Evolutionary conservation across 768 basidiomycete species (phyloP).

Genomic region (Pisolithus orientalis): DNA sequence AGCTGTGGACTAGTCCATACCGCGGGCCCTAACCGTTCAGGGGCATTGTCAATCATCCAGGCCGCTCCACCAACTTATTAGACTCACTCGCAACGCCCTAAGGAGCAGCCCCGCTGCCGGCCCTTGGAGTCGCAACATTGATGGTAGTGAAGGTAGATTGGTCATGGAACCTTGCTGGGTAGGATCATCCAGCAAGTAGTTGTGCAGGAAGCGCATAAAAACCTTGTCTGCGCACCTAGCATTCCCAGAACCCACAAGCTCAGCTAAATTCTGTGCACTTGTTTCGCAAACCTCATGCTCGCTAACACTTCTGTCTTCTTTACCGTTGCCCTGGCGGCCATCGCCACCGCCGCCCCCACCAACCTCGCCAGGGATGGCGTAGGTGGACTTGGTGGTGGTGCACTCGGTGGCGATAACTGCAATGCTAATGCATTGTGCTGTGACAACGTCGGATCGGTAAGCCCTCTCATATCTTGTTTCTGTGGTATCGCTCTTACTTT

Average conservation of each 20-base stretch:
- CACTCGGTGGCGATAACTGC: not conserved
- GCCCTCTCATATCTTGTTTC: not conserved
- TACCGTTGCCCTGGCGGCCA: not conserved
- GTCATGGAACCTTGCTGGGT: too few species aligned
- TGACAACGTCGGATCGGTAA: not conserved
- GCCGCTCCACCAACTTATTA: too few species aligned
- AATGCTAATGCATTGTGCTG: not conserved
- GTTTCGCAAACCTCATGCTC: not conserved
- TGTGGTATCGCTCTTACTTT: not conserved
- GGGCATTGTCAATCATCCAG: too few species aligned
- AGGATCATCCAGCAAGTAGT: too few species aligned
- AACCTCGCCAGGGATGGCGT: not conserved
- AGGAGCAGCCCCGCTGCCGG: too few species aligned
- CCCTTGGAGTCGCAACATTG: too few species aligned
- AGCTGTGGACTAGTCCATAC: too few species aligned
- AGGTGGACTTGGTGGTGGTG: not conserved
- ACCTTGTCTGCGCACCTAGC: not conserved
- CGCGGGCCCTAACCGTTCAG: too few species aligned
- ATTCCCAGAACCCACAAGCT: not conserved
- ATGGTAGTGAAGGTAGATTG: too few species aligned
- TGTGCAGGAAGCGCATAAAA: not conserved
- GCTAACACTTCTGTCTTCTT: not conserved
- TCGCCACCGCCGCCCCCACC: not conserved
- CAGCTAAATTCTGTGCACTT: not conserved
- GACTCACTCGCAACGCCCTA: too few species aligned